These are phyloP conservation scores for Termitomyces sp. DNA, from an alignment of 768 basidiomycete species.

Conservation along the genomic window DNA sequence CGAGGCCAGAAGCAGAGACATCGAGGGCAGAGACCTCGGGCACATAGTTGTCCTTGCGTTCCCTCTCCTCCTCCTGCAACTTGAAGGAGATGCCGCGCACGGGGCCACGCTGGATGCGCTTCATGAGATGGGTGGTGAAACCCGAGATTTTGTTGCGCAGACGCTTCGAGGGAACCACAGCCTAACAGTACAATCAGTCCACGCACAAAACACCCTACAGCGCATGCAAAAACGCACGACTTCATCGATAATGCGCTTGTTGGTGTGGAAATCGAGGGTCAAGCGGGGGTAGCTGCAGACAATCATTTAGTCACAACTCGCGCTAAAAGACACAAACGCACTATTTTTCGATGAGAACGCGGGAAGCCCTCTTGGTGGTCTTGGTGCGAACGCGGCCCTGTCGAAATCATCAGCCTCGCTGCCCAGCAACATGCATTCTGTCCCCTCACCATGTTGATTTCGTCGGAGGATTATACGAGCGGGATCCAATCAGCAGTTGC, in stretches of 20 bases:
- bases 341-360: slow-evolving; percentile 99
- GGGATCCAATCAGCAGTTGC: not conserved
- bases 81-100: slow-evolving; percentile 99
- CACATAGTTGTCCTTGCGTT: slow-evolving; percentile 99
- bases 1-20: slow-evolving; percentile 61
- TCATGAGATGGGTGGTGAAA: slow-evolving; percentile 99
- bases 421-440: not conserved
- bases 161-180: slow-evolving; percentile 95
- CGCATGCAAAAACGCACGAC: slow-evolving; percentile 46
- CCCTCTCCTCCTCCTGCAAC: slow-evolving; percentile 98
- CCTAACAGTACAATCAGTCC: slow-evolving; percentile 34
- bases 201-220: not conserved
- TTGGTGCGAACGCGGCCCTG: slow-evolving; percentile 99
- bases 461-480: slow-evolving; percentile 15
- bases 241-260: slow-evolving; percentile 99
- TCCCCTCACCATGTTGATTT: slow-evolving; percentile 45
- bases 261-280: slow-evolving; percentile 99
- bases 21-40: slow-evolving; percentile 98
- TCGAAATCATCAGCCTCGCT: not conserved
- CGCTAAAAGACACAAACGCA: slow-evolving; percentile 31
- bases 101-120: slow-evolving; percentile 97
- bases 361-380: slow-evolving; percentile 98
- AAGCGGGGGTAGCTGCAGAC: slow-evolving; percentile 86
- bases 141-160: slow-evolving; percentile 99
- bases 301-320: not conserved